Evolutionary conservation across 768 basidiomycete species (phyloP).

Genomic region (Rhodocollybia butyracea): DNA sequence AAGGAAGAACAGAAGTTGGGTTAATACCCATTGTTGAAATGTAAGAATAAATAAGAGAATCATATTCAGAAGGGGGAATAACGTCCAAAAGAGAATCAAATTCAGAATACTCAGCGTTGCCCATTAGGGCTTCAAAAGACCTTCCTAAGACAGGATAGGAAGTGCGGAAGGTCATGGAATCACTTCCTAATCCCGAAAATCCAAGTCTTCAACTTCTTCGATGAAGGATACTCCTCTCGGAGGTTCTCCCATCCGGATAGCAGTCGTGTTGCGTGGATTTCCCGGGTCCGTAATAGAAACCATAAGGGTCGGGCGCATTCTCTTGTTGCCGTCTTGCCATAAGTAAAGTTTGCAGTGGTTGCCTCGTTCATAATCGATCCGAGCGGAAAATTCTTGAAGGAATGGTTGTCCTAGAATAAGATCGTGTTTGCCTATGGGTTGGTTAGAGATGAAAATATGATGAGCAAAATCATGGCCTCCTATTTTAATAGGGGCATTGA

Average conservation of each 20-base stretch:
- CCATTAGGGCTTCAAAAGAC: too few species aligned
- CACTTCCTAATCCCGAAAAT: not conserved
- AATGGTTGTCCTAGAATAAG: conserved; percentile 18
- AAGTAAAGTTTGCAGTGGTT: not conserved
- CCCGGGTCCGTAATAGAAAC: not conserved
- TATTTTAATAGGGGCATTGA: conserved; percentile 15
- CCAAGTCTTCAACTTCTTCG: not conserved
- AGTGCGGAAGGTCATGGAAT: not conserved
- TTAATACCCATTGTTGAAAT: too few species aligned
- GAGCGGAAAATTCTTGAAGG: conserved; percentile 5
- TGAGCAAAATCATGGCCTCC: conserved; percentile 20
- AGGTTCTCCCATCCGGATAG: not conserved
- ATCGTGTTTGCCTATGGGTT: conserved; percentile 9
- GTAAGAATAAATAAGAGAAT: too few species aligned
- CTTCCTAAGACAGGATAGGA: conserved; percentile 1
- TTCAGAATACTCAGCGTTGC: too few species aligned
- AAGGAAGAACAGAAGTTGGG: too few species aligned
- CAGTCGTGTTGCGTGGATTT: not conserved
- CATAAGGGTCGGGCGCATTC: not conserved
- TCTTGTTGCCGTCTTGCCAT: not conserved
- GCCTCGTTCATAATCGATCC: conserved; percentile 7
- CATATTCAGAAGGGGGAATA: too few species aligned
- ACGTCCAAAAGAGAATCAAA: too few species aligned
- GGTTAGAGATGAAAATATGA: conserved; percentile 20
- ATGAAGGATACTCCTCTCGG: not conserved